phyloP scores from a whole-genome alignment of 257 asterid genomes.

The Solanum medicagineum region DNA sequence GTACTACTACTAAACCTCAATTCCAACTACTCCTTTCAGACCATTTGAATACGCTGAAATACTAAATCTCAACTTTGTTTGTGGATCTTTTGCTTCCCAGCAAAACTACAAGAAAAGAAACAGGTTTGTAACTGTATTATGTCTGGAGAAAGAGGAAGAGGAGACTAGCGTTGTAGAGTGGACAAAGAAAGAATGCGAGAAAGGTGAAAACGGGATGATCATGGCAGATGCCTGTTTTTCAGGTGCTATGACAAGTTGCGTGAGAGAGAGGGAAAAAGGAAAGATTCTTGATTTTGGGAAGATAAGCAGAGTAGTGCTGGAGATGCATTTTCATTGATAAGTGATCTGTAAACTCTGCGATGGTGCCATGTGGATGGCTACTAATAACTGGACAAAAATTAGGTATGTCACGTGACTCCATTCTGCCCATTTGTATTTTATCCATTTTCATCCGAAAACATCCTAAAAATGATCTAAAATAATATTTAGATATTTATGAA shows the following conservation, averaged over 20 bases:
- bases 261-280: background rate
- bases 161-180: conserved; percentile 17
- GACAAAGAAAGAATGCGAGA: conserved; percentile 8
- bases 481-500: too few species aligned
- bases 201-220: conserved; percentile 1
- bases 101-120: background rate
- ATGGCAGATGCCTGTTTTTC: background rate
- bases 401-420: background rate
- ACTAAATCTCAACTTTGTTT: background rate
- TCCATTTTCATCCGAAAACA: too few species aligned
- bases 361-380: background rate
- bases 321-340: background rate
- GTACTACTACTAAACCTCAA: background rate
- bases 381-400: background rate
- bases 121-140: background rate
- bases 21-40: background rate
- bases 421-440: background rate
- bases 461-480: too few species aligned
- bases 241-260: background rate
- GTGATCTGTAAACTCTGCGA: background rate
- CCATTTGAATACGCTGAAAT: background rate
- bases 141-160: conserved; percentile 35
- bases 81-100: background rate
- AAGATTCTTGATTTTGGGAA: background rate
- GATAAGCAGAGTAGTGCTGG: background rate